phyloP scores from a whole-genome alignment of 2,329 filamentous ascomycete species.

The Alternaria novae-zelandiae region DNA sequence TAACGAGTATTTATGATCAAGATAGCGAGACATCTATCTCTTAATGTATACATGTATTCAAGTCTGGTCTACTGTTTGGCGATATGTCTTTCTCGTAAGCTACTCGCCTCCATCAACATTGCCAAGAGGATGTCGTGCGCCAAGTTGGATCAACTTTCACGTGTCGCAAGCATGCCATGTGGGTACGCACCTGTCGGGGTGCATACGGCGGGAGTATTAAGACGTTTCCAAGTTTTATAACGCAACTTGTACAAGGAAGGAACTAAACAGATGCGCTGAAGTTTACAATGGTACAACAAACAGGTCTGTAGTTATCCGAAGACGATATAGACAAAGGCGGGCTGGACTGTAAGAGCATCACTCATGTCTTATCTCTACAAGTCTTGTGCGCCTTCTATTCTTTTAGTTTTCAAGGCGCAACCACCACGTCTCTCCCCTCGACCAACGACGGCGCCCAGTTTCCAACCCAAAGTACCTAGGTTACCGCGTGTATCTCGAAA shows the following conservation, averaged over 20 bases:
- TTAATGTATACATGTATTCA: conserved; percentile 6
- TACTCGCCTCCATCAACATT: not conserved
- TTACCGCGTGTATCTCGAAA: not conserved
- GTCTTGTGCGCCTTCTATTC: not conserved
- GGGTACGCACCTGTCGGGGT: not conserved
- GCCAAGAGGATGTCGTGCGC: not conserved
- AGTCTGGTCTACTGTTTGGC: not conserved
- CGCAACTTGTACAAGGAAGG: not conserved
- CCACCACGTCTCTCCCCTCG: not conserved
- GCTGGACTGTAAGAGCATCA: not conserved
- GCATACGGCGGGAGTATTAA: too few species aligned
- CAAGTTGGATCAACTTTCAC: not conserved
- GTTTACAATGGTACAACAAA: not conserved
- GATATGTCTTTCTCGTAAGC: not conserved
- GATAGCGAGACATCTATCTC: conserved; percentile 8
- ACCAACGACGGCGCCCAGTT: not conserved
- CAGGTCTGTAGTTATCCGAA: not conserved
- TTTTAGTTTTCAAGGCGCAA: not conserved
- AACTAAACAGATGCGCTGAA: not conserved
- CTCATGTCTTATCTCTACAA: not conserved
- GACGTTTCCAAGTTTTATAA: not conserved
- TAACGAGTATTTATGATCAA: conserved; percentile 17
- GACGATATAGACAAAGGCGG: not conserved
- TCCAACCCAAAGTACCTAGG: not conserved
- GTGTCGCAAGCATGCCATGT: not conserved